Evolutionary conservation across 352 stramenopile genomes (phyloP).

Genomic region (Phytophthora uliginosa): DNA sequence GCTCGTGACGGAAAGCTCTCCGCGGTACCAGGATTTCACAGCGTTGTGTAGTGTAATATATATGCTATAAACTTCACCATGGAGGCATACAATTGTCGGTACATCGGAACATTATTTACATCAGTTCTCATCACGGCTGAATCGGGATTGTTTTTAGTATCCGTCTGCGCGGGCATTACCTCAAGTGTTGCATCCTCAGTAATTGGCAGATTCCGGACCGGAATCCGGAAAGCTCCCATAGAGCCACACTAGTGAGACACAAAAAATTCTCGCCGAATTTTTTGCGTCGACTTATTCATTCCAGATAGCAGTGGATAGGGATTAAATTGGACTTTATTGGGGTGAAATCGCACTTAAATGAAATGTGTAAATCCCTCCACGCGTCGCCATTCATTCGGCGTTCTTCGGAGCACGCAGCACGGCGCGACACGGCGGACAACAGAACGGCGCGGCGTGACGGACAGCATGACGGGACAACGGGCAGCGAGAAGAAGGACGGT

Average conservation of each 20-base stretch:
- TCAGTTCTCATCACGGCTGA: too few relatives aligned
- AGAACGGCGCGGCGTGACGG: too few relatives aligned
- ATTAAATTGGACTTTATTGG: not conserved
- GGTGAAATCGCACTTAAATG: not conserved
- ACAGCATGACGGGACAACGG: not conserved
- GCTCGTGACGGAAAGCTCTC: too few relatives aligned
- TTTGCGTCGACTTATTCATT: not conserved
- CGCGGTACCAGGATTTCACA: too few relatives aligned
- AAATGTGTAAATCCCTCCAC: not conserved
- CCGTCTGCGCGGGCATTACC: too few relatives aligned
- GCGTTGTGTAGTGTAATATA: too few relatives aligned
- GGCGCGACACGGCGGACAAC: not conserved
- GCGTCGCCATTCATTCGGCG: not conserved
- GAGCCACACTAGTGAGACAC: not conserved
- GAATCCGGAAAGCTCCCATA: not conserved
- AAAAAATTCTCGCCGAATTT: not conserved
- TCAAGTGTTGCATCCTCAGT: too few relatives aligned
- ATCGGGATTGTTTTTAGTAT: too few relatives aligned
- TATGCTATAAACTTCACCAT: too few relatives aligned
- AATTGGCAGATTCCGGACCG: slow-evolving; percentile 4
- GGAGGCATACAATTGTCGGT: too few relatives aligned
- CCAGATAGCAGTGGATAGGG: not conserved
- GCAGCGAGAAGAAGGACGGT: too few relatives aligned
- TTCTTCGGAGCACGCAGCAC: not conserved
- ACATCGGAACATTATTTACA: too few relatives aligned